Conservation (phyloP, 2,329 filamentous ascomycete species). For the Keithomyces neogunnii region DNA sequence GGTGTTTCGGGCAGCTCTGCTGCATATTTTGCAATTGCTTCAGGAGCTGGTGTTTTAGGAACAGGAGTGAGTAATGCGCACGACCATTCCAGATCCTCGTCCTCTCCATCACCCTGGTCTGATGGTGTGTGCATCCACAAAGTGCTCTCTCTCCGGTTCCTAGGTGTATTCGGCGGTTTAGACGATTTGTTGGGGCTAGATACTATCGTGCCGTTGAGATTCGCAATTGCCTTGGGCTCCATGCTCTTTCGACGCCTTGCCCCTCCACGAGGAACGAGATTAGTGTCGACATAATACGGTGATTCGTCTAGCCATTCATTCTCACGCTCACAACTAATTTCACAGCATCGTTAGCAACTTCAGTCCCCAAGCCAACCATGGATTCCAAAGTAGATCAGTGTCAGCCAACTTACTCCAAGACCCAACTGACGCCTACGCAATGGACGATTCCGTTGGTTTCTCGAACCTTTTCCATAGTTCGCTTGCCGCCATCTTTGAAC, state of each 20-base stretch:
- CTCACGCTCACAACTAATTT: slow-evolving; percentile 60
- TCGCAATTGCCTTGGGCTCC: slow-evolving; percentile 64
- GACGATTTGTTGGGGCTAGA: slow-evolving; percentile 28
- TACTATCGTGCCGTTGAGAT: slow-evolving; percentile 58
- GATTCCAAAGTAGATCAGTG: not conserved
- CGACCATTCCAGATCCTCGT: slow-evolving; percentile 32
- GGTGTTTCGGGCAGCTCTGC: slow-evolving; percentile 41
- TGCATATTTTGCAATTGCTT: slow-evolving; percentile 43
- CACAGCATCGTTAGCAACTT: slow-evolving; percentile 16
- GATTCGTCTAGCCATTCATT: slow-evolving; percentile 69
- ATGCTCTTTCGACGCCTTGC: slow-evolving; percentile 70
- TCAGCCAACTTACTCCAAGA: slow-evolving; percentile 66
- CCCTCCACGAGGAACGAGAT: slow-evolving; percentile 59
- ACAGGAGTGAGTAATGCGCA: slow-evolving; percentile 43
- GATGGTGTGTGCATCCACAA: slow-evolving; percentile 48
- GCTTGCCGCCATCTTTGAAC: slow-evolving; percentile 77
- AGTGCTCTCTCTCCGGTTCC: slow-evolving; percentile 44
- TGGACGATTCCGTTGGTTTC: slow-evolving; percentile 66
- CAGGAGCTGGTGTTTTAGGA: slow-evolving; percentile 50
- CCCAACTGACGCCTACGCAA: slow-evolving; percentile 83
- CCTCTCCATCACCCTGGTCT: slow-evolving; percentile 29
- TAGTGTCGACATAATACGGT: slow-evolving; percentile 60
- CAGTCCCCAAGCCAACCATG: not conserved
- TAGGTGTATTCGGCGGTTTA: slow-evolving; percentile 37
- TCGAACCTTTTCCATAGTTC: slow-evolving; percentile 73